Conservation (phyloP, 768 basidiomycete species). For the Leucocoprinus leucothites region DNA sequence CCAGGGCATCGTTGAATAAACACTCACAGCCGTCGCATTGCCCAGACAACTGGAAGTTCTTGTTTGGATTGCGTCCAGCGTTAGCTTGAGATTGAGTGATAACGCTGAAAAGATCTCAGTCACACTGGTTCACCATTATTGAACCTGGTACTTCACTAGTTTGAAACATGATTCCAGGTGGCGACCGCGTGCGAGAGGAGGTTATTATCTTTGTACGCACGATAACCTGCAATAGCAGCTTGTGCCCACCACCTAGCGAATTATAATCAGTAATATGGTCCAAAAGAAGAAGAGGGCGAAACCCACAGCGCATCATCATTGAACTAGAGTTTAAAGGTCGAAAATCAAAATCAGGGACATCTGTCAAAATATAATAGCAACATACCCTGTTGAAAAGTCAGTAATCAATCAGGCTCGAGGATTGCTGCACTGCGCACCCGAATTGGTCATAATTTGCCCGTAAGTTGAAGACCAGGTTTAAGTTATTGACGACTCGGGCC, state of each 20-base stretch:
- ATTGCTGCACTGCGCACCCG: slow-evolving; percentile 24
- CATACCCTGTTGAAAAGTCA: slow-evolving; percentile 16
- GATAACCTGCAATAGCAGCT: slow-evolving; percentile 46
- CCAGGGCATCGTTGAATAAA: not conserved
- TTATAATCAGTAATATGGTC: not conserved
- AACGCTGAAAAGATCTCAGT: slow-evolving; percentile 26
- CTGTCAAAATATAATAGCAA: not conserved
- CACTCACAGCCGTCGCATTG: slow-evolving; percentile 43
- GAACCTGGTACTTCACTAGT: slow-evolving; percentile 32
- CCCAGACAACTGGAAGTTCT: slow-evolving; percentile 35
- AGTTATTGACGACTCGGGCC: slow-evolving; percentile 32
- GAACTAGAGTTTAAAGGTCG: slow-evolving; percentile 23
- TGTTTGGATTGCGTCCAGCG: slow-evolving; percentile 35
- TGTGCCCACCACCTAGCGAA: slow-evolving; percentile 48
- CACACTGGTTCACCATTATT: not conserved
- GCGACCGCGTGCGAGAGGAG: slow-evolving; percentile 41
- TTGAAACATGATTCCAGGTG: slow-evolving; percentile 46
- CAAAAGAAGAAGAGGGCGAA: not conserved
- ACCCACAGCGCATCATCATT: slow-evolving; percentile 48
- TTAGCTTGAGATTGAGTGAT: slow-evolving; percentile 38
- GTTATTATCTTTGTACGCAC: slow-evolving; percentile 41
- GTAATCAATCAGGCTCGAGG: not conserved
- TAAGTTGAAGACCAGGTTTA: slow-evolving; percentile 38
- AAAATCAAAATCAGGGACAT: not conserved
- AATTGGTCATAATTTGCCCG: slow-evolving; percentile 40